Percentiles rank a stretch among this genome's conserved stretches.
phyloP scores from a whole-genome alignment of 2,329 filamentous ascomycete species.

The Exophiala calicioides region DNA sequence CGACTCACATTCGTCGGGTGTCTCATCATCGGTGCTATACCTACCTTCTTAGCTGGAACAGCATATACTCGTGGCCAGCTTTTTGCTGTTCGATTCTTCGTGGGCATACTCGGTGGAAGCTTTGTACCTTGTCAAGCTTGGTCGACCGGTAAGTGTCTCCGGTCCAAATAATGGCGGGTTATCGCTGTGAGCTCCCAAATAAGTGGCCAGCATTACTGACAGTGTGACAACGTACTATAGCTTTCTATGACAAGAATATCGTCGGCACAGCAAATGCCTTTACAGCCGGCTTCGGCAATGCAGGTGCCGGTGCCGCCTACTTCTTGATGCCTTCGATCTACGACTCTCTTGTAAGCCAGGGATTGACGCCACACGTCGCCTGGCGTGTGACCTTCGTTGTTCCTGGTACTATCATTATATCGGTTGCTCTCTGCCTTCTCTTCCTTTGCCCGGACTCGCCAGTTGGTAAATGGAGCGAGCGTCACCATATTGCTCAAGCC shows the following conservation, averaged over 20 bases:
- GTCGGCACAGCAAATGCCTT: slow-evolving; percentile 86
- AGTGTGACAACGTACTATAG: no score
- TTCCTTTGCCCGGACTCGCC: slow-evolving; percentile 79
- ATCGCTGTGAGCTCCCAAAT: no score
- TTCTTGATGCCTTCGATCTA: slow-evolving; percentile 91
- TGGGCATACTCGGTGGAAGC: slow-evolving; percentile 46
- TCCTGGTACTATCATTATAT: slow-evolving; percentile 73
- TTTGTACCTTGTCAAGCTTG: slow-evolving; percentile 75
- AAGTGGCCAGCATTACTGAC: no score
- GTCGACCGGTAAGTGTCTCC: slow-evolving; percentile 87
- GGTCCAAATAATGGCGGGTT: not conserved
- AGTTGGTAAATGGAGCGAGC: slow-evolving; percentile 76
- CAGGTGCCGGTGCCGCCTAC: slow-evolving; percentile 87
- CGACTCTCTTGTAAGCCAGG: slow-evolving; percentile 68
- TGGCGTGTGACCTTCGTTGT: slow-evolving; percentile 87
- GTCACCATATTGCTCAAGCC: slow-evolving; percentile 60
- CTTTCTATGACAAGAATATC: slow-evolving; percentile 82
- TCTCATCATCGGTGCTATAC: slow-evolving; percentile 76
- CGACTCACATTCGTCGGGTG: slow-evolving; percentile 76
- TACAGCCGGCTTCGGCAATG: slow-evolving; percentile 81
- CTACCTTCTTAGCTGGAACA: slow-evolving; percentile 78
- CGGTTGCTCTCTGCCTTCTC: slow-evolving; percentile 67
- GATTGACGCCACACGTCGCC: slow-evolving; percentile 66
- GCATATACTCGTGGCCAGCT: slow-evolving; percentile 63
- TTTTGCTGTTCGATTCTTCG: slow-evolving; percentile 47